phyloP scores from a whole-genome alignment of 2,329 filamentous ascomycete species.

The Ambrosiella xylebori region DNA sequence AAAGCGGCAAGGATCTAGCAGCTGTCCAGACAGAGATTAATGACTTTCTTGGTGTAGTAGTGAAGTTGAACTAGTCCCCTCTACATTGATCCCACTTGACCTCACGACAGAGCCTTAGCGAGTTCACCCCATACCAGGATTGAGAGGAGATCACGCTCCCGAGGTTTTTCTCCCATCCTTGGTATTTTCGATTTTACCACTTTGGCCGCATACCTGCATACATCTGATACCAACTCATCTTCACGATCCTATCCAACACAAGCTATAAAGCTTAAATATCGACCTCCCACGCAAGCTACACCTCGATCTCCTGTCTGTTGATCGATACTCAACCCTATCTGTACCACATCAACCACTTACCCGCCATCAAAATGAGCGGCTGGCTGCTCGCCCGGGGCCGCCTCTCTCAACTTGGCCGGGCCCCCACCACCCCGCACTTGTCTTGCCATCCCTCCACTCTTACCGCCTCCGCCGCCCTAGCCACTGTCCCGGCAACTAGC shows the following conservation, averaged over 20 bases:
- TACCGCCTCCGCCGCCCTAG: not conserved
- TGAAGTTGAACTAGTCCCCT: not conserved
- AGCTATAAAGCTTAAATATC: not conserved
- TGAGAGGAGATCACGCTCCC: not conserved
- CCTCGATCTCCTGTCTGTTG: not conserved
- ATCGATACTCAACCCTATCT: not conserved
- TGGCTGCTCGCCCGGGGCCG: conserved; percentile 12
- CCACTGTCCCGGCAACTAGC: not conserved
- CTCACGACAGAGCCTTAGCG: conserved; percentile 1
- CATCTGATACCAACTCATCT: not conserved
- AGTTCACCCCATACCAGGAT: not conserved
- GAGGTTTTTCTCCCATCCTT: not conserved
- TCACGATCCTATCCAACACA: not conserved
- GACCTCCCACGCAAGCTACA: not conserved
- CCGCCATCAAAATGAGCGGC: conserved; percentile 8
- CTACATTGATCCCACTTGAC: not conserved
- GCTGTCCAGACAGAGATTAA: not conserved
- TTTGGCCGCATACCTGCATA: not conserved
- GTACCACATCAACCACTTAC: not conserved
- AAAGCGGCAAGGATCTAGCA: not conserved
- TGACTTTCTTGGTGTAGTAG: too few relatives aligned
- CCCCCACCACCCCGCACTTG: conserved; percentile 1
- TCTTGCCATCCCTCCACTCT: not conserved
- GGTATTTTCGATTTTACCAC: not conserved
- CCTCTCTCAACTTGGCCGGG: conserved; percentile 10